phyloP scores from a whole-genome alignment of 176 grass and related monocot genomes.

The Carex parvula region DNA sequence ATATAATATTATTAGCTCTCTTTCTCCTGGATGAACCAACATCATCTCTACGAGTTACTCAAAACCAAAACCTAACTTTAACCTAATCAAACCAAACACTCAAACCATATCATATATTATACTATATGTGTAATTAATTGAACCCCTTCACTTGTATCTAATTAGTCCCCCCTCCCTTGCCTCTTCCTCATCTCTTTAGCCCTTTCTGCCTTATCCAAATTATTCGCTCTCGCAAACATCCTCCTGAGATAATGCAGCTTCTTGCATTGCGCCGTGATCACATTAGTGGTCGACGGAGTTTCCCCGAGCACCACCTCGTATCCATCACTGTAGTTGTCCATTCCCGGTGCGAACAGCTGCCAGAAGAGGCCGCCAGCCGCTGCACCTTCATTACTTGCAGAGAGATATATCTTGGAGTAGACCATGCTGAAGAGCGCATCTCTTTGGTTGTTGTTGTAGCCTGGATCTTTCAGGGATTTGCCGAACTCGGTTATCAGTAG shows the following conservation, averaged over 20 bases:
- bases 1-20: constrained; percentile 19
- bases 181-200: constrained; percentile 21
- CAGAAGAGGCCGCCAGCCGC: constrained; percentile 76
- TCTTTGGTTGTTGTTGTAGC: constrained; percentile 48
- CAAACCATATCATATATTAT: neutral
- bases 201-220: constrained; percentile 3
- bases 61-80: constrained; percentile 1
- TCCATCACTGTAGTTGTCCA: constrained; percentile 82
- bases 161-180: constrained; percentile 1
- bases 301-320: constrained; percentile 70
- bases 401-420: constrained; percentile 64
- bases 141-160: constrained; percentile 12
- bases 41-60: constrained; percentile 66
- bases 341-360: constrained; percentile 71
- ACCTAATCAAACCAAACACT: neutral
- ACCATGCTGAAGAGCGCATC: constrained; percentile 57
- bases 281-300: constrained; percentile 49
- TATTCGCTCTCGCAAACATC: constrained; percentile 29
- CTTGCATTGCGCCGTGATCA: constrained; percentile 55
- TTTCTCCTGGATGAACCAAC: constrained; percentile 75
- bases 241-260: constrained; percentile 45
- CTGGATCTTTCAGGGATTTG: constrained; percentile 62
- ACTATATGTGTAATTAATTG: neutral
- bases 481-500: constrained; percentile 85
- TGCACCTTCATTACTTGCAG: constrained; percentile 46